A percentile compares a stretch with the other conserved stretches of the same genome.
Conservation (phyloP, 768 basidiomycete species). For the Obba rivulosa region DNA sequence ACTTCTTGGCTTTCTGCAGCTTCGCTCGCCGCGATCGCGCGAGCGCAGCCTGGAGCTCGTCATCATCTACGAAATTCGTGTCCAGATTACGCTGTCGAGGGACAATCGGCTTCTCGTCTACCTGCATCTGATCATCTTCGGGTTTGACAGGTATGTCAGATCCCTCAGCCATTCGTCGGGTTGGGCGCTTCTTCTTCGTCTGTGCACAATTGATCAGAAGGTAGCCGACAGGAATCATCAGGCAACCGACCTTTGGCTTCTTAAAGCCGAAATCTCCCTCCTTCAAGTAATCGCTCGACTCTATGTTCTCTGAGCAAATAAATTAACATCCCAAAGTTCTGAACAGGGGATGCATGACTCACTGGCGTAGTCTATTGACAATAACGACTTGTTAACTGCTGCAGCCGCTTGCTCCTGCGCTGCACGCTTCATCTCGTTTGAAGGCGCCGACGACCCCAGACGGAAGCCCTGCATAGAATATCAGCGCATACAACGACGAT, state of each 20-base stretch:
- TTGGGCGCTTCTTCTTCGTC: slow-evolving; percentile 91
- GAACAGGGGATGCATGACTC: slow-evolving; percentile 32
- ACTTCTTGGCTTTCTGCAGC: slow-evolving; percentile 68
- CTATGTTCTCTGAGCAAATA: slow-evolving; percentile 66
- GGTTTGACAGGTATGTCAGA: slow-evolving; percentile 37
- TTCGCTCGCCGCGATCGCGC: slow-evolving; percentile 82
- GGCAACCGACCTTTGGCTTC: slow-evolving; percentile 71
- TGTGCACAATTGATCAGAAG: slow-evolving; percentile 23
- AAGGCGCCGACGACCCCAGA: slow-evolving; percentile 55
- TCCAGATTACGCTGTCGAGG: slow-evolving; percentile 71
- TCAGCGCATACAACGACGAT: slow-evolving; percentile 1
- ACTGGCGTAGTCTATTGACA: slow-evolving; percentile 91
- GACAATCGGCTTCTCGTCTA: slow-evolving; percentile 69
- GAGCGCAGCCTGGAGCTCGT: slow-evolving; percentile 92
- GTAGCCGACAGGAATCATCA: not conserved
- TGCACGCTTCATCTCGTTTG: slow-evolving; percentile 31
- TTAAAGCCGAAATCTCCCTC: slow-evolving; percentile 95
- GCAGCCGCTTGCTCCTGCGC: slow-evolving; percentile 48
- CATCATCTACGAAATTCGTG: slow-evolving; percentile 94
- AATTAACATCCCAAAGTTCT: not conserved
- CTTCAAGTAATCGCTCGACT: slow-evolving; percentile 81
- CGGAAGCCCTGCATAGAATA: slow-evolving; percentile 66
- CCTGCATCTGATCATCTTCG: slow-evolving; percentile 63
- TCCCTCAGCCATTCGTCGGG: slow-evolving; percentile 58
- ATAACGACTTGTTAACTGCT: slow-evolving; percentile 70